Evolutionary conservation across 495 filamentous ascomycete genomes (phyloP).

Genomic region (Lentithecium fluviatile): DNA sequence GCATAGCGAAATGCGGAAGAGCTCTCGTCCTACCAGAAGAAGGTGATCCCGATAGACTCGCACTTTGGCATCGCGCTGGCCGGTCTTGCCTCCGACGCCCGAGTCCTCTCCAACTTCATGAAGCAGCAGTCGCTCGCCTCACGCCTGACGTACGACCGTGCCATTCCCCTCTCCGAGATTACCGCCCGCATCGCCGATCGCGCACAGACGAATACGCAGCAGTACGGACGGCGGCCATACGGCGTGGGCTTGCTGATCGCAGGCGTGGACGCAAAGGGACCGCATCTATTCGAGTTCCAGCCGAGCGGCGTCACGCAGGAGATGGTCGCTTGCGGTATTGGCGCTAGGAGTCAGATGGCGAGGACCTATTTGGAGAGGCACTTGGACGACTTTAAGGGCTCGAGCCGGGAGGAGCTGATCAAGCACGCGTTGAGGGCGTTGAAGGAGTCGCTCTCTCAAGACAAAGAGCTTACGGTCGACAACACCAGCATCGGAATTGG

Average conservation of each 20-base stretch:
- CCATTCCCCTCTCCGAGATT: constrained; percentile 83
- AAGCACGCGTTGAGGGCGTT: constrained; percentile 85
- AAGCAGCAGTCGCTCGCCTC: constrained; percentile 96
- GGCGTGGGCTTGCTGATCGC: constrained; percentile 92
- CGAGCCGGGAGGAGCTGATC: constrained; percentile 78
- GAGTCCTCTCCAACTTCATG: constrained; percentile 99
- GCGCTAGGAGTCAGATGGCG: constrained; percentile 93
- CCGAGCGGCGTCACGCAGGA: constrained; percentile 93
- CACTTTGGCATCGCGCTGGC: constrained; percentile 95
- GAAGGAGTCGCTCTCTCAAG: constrained; percentile 93
- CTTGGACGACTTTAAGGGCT: constrained; percentile 73
- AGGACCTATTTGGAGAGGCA: constrained; percentile 93
- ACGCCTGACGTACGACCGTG: constrained; percentile 90
- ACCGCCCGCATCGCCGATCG: constrained; percentile 90
- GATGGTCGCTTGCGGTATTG: constrained; percentile 93
- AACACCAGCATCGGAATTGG: constrained; percentile 83
- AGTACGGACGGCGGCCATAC: constrained; percentile 95
- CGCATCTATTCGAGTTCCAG: constrained; percentile 98
- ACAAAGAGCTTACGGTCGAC: constrained; percentile 94
- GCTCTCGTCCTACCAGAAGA: constrained; percentile 99
- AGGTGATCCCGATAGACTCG: constrained; percentile 92
- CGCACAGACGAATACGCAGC: constrained; percentile 95
- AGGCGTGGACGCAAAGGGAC: constrained; percentile 87
- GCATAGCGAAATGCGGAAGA: constrained; percentile 96
- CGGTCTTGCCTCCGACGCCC: constrained; percentile 95